phyloP scores from a whole-genome alignment of 2,329 filamentous ascomycete species.

The Colletotrichum paranaense region DNA sequence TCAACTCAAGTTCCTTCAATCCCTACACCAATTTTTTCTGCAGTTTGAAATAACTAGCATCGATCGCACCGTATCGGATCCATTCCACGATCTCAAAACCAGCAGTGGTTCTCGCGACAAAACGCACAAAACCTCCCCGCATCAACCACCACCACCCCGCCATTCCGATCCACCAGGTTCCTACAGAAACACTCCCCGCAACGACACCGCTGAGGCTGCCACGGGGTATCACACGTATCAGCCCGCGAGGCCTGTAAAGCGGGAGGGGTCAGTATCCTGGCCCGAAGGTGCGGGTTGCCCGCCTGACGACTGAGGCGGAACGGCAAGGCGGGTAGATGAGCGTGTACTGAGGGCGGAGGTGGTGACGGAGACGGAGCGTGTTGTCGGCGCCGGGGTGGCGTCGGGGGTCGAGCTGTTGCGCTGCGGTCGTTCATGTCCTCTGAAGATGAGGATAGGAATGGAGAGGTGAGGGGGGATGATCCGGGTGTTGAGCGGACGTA shows the following conservation, averaged over 20 bases:
- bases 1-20: no score
- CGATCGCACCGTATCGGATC: not conserved
- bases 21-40: no score
- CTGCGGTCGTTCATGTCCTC: not conserved
- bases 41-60: no score
- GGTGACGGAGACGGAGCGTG: not conserved
- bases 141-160: not conserved
- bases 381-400: not conserved
- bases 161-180: not conserved
- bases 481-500: not conserved
- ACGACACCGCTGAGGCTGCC: not conserved
- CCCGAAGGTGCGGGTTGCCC: no score
- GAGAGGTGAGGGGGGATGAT: not conserved
- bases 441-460: not conserved
- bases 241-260: not conserved
- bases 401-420: not conserved
- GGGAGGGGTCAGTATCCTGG: not conserved
- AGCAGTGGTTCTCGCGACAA: not conserved
- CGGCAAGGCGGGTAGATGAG: not conserved
- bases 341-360: not conserved
- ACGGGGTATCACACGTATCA: not conserved
- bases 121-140: not conserved
- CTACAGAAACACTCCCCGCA: slow-evolving; percentile 4
- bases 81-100: not conserved
- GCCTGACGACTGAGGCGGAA: not conserved